These are phyloP conservation scores for Kluyveromyces wickerhamii DNA, from an alignment of 805 yeast species.

Conservation along the genomic window DNA sequence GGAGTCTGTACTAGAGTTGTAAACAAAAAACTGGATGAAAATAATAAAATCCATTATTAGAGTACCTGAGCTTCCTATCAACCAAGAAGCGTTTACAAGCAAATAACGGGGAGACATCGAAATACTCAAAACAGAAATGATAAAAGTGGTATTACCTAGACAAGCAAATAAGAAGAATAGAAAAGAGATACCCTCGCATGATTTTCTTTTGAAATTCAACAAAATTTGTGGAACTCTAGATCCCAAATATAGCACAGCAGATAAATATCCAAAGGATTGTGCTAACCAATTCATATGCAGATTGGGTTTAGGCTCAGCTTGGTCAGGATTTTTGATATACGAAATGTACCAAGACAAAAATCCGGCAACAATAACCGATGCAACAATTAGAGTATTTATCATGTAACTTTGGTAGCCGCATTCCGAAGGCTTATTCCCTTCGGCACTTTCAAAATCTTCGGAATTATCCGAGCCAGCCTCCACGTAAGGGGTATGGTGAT, in stretches of 20 bases:
- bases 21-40: constrained; percentile 77
- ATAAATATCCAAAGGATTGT: constrained; percentile 75
- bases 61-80: constrained; percentile 87
- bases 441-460: constrained; percentile 7
- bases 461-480: constrained; percentile 7
- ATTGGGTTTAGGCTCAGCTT: constrained; percentile 31
- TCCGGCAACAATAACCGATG: constrained; percentile 67
- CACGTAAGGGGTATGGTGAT: constrained; percentile 7
- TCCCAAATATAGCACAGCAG: constrained; percentile 71
- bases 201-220: constrained; percentile 75
- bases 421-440: constrained; percentile 12
- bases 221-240: constrained; percentile 90
- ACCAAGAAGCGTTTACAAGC: constrained; percentile 83
- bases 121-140: constrained; percentile 71
- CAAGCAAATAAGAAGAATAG: constrained; percentile 93
- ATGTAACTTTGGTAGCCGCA: constrained; percentile 18
- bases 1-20: too few species aligned
- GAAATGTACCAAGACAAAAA: constrained; percentile 81
- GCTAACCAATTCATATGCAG: constrained; percentile 67
- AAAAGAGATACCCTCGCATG: constrained; percentile 92
- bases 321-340: constrained; percentile 37
- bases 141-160: constrained; percentile 86
- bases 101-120: constrained; percentile 64
- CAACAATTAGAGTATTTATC: constrained; percentile 44
- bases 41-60: constrained; percentile 74